Evolutionary conservation across 371 early-diverging fungal species (phyloP).

Genomic region (Blakeslea trispora): DNA sequence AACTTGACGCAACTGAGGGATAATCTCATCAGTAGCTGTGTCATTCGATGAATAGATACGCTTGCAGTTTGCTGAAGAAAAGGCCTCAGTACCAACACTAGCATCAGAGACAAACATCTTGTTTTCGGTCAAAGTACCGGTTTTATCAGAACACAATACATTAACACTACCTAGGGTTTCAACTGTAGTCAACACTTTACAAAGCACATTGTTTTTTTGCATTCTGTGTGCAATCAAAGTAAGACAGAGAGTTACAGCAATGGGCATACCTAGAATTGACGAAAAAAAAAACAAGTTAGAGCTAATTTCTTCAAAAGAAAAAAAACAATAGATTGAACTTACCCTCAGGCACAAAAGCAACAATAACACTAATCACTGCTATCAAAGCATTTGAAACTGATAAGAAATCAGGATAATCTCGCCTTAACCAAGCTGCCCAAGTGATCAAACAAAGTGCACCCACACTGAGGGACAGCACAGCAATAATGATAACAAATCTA

Average conservation of each 20-base stretch:
- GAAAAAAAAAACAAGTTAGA: too few species aligned
- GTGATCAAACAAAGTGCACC: conserved; percentile 35
- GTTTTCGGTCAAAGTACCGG: conserved; percentile 72
- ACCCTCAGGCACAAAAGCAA: conserved; percentile 71
- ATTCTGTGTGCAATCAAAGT: conserved; percentile 62
- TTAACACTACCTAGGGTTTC: conserved; percentile 73
- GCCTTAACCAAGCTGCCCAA: conserved; percentile 44
- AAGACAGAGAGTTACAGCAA: conserved; percentile 56
- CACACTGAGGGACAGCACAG: conserved; percentile 57
- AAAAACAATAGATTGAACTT: too few species aligned
- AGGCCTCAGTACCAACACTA: conserved; percentile 42
- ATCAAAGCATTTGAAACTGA: conserved; percentile 59
- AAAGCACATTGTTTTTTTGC: conserved; percentile 55
- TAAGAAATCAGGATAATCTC: conserved; percentile 53
- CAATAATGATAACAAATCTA: conserved; percentile 69
- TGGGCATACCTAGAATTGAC: conserved; percentile 43
- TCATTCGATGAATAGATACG: conserved; percentile 3
- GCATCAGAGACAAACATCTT: conserved; percentile 61
- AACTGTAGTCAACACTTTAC: conserved; percentile 64
- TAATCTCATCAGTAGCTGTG: conserved; percentile 16
- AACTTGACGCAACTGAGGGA: conserved; percentile 42
- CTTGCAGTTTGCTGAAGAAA: conserved; percentile 29
- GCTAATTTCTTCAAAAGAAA: too few species aligned
- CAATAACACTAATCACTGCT: conserved; percentile 73
- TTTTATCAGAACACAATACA: conserved; percentile 72